Evolutionary conservation across 495 filamentous ascomycete species (phyloP), one percentile per base, ranked within the genome.

Genomic region (Clohesyomyces aquaticus): DNA sequence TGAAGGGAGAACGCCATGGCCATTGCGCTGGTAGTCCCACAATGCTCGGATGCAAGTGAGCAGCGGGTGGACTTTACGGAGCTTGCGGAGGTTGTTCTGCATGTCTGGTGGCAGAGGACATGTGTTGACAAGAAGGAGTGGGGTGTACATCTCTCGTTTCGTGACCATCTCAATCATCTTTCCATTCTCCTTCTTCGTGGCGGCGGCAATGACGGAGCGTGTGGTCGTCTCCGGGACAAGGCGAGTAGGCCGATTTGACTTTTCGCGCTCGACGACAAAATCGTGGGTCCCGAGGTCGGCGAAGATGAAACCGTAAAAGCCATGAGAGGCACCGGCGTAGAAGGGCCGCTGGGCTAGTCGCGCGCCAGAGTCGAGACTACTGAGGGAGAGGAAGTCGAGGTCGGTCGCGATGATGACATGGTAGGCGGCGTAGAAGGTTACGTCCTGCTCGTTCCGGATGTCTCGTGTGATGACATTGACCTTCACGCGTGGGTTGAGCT

Each of bases 301-400:
- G 74, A 98, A 98, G 54, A 96, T 87, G 73, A 90, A 98, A 27
- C 95, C 95, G 75, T 96, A 96, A 71, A 97, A 82, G 23, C 94
- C 94, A 73, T 96, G 91, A 11, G 88, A 83, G 47, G 85, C 87
- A 19, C 91, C 89, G 27, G 92, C 91, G 76, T 98, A 98, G 78
- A 96, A 96, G 22, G 89, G 86, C 41, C 84, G 82, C 61, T 83
- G 80, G 56, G 87, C 82, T 22, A 93, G 76, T 28, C 92, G 88
- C 41, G 91, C 90, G 14, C 87, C 85, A 11, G 88, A 87, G 74
- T 98, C 96, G 77, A 97, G 89, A 12, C 80, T 80, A 29, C 83
- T 85, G 59, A 95, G 84, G 2, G 84, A 82, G 14, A 80, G 74
- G 58, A 91, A 85, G 67, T 91, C 86, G 1, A 96, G 81, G 71